Evolutionary conservation across 768 basidiomycete genomes (phyloP).

Genomic region (Tephrocybe sp.): DNA sequence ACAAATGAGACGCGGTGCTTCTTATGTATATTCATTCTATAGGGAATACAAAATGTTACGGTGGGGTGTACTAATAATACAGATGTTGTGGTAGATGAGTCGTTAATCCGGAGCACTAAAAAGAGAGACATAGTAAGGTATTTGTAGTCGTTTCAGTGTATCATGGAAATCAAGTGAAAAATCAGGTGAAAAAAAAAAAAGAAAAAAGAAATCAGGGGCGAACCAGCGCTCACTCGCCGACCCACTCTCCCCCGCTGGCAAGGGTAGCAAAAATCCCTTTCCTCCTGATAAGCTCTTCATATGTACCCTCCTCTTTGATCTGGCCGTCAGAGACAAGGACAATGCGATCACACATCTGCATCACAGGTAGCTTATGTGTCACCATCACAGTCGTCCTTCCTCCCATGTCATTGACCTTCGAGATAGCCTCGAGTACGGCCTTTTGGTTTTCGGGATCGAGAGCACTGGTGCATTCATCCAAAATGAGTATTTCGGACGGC

Average conservation of each 20-base stretch:
- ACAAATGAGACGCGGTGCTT: no score
- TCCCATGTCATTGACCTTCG: slow-evolving; percentile 32
- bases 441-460: slow-evolving; percentile 83
- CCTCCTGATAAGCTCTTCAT: slow-evolving; percentile 62
- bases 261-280: slow-evolving; percentile 75
- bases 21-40: slow-evolving; percentile 13
- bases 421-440: slow-evolving; percentile 58
- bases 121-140: slow-evolving; percentile 5
- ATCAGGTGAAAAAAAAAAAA: not conserved
- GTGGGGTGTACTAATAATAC: slow-evolving; percentile 12
- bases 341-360: slow-evolving; percentile 90
- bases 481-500: slow-evolving; percentile 67
- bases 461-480: slow-evolving; percentile 96
- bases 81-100: slow-evolving; percentile 7
- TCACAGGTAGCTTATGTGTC: slow-evolving; percentile 88
- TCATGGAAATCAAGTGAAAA: not conserved
- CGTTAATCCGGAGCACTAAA: slow-evolving; percentile 8
- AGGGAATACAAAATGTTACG: not conserved
- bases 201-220: slow-evolving; percentile 4
- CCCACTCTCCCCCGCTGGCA: slow-evolving; percentile 59
- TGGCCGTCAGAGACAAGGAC: slow-evolving; percentile 76
- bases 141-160: not conserved
- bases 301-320: slow-evolving; percentile 77
- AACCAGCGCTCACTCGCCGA: slow-evolving; percentile 13
- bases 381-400: slow-evolving; percentile 86